Percentiles rank a stretch among this genome's conserved stretches.
These are phyloP conservation scores for Sistotremastrum suecicum DNA, from an alignment of 768 basidiomycete species.

Conservation along the genomic window DNA sequence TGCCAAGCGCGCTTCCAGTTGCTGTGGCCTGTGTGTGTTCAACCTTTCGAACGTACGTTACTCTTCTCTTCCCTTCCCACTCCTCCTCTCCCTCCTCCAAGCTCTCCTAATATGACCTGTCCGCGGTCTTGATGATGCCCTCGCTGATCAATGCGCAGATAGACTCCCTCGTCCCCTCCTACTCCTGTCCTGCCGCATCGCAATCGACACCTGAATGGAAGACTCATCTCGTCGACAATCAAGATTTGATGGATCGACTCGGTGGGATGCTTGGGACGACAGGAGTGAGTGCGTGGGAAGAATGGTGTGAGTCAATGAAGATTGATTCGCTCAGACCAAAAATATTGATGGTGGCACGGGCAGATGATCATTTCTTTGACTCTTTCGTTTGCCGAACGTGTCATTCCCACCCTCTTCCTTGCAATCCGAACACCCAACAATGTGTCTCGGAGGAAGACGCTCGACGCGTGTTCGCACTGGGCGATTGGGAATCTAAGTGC, in stretches of 20 bases:
- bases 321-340: not conserved
- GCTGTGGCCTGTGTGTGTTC: constrained; percentile 25
- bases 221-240: constrained; percentile 25
- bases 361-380: constrained; percentile 39
- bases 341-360: no score
- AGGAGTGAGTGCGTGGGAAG: constrained; percentile 26
- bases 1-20: not conserved
- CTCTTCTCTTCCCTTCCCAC: not conserved
- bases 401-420: constrained; percentile 29
- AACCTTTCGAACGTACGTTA: constrained; percentile 25
- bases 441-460: constrained; percentile 29
- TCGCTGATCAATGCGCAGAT: constrained; percentile 18
- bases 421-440: constrained; percentile 22
- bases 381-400: constrained; percentile 37
- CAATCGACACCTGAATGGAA: constrained; percentile 34
- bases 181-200: constrained; percentile 27
- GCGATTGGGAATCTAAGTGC: constrained; percentile 27
- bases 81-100: not conserved
- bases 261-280: constrained; percentile 26
- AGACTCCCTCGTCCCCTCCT: constrained; percentile 32
- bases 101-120: not conserved
- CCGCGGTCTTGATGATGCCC: no score
- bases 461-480: constrained; percentile 20
- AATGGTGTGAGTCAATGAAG: constrained; percentile 26
- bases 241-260: constrained; percentile 22